These are phyloP conservation scores for Gracilaria domingensis DNA, from an alignment of 23 red algal genomes.

Conservation along the genomic window DNA sequence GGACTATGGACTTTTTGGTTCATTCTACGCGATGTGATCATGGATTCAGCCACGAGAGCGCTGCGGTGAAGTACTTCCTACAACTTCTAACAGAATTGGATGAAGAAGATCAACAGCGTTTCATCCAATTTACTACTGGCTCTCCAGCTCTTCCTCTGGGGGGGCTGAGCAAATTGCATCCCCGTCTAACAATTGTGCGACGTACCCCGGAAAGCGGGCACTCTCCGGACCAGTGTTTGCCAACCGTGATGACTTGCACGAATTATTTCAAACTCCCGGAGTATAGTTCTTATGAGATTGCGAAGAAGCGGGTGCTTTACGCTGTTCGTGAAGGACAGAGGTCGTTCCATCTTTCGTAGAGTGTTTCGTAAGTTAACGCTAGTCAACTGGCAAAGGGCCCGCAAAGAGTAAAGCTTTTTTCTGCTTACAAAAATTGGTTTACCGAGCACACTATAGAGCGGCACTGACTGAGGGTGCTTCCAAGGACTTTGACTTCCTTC, in stretches of 20 bases:
- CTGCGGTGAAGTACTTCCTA: constrained; percentile 79
- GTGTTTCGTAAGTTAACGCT: constrained; percentile 19
- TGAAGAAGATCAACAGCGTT: constrained; percentile 81
- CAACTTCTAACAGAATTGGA: constrained; percentile 73
- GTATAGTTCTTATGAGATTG: constrained; percentile 82
- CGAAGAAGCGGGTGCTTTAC: constrained; percentile 82
- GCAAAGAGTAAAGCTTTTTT: constrained; percentile 6
- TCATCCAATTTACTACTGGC: constrained; percentile 93
- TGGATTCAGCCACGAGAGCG: constrained; percentile 90
- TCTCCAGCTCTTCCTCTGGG: constrained; percentile 93
- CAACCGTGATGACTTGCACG: constrained; percentile 99
- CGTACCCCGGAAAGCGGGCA: constrained; percentile 86
- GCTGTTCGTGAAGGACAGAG: constrained; percentile 96
- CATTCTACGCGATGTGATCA: constrained; percentile 93
- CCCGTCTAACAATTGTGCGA: constrained; percentile 89
- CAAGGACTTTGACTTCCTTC: neutral
- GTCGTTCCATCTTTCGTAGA: constrained; percentile 92
- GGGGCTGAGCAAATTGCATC: constrained; percentile 82
- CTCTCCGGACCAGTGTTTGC: constrained; percentile 89
- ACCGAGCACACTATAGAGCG: neutral
- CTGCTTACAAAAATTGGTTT: constrained; percentile 22
- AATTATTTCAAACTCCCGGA: constrained; percentile 99
- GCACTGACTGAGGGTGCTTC: neutral
- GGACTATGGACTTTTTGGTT: constrained; percentile 81
- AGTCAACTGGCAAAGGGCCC: neutral